phyloP scores from a whole-genome alignment of 768 basidiomycete species.

The Boletus fagicola region DNA sequence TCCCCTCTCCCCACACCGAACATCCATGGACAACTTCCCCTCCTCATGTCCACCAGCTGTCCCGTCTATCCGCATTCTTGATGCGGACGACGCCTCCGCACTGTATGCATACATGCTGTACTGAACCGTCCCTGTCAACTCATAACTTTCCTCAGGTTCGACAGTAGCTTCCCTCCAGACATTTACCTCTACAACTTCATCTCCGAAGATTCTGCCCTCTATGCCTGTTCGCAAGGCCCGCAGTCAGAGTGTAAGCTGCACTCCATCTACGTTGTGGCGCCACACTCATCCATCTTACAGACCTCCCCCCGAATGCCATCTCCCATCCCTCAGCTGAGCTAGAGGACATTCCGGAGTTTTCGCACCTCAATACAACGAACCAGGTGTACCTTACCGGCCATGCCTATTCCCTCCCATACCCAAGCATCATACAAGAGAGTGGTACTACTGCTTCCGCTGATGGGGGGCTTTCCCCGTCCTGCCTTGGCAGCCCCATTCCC shows the following conservation, averaged over 20 bases:
- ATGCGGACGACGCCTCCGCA: constrained; percentile 7
- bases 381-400: constrained; percentile 11
- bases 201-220: neutral
- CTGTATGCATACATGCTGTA: constrained; percentile 18
- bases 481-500: constrained; percentile 15
- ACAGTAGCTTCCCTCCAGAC: neutral
- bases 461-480: constrained; percentile 10
- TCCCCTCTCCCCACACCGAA: neutral
- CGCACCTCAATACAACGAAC: constrained; percentile 7
- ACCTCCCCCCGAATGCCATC: neutral
- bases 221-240: neutral
- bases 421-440: constrained; percentile 16
- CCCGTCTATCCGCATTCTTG: constrained; percentile 20
- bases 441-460: neutral
- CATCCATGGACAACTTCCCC: constrained; percentile 12
- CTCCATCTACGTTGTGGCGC: constrained; percentile 1
- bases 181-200: neutral
- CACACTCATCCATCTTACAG: constrained; percentile 18
- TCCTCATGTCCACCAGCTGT: constrained; percentile 1
- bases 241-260: constrained; percentile 8
- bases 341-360: constrained; percentile 22
- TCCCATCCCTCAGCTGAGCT: constrained; percentile 3
- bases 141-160: constrained; percentile 12
- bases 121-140: constrained; percentile 3
- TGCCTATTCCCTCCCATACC: constrained; percentile 6